Base-by-base conservation (phyloP, 2,329 filamentous ascomycete genomes). In the Colletotrichum trifolii region DNA sequence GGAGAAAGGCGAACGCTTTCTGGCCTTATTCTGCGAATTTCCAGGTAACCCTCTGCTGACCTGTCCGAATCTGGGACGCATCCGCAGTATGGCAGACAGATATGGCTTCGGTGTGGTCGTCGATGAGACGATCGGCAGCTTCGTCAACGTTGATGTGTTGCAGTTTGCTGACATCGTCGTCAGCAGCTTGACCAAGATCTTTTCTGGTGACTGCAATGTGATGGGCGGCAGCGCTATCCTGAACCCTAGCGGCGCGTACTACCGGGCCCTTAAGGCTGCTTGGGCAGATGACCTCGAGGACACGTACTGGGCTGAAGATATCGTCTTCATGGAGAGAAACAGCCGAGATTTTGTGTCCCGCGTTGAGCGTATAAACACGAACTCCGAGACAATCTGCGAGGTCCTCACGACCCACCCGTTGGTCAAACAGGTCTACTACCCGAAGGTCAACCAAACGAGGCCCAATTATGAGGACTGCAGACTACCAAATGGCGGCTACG, bases 201-300 rank as follows among this genome's bases (percentile, higher is more conserved):
- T 99, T 80, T 97, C 93, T 60, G 96, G 96, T 54, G 96, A 97
- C 78, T 96, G 93, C 76, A 98, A 99, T 76, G 96, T 99, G 70
- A 98, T 98, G 95, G 96, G 94, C 64, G 96, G 96, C 60, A 91
- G 90, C 69, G 79, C 84, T 49, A 86, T 90, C 58, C 74, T 90
- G 49, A 90, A 90, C 72, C 87, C 87, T 0, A 86, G 89, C 61
- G 82, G 89, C n/a, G 87, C 80, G 49, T 91, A 90, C 78, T 97
- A 97, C 76, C 60, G 75, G 3, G 71, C 79, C 0, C 78, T 99
- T n/a, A 95, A 93, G 74, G 74, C 81, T 6, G 82, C 84, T n/a
- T 87, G 92, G 75, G 78, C 79, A 5, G 75, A 77, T 8, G 87
- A 91, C 47, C 96, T 91, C 75, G 92, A 97, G 78, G 93, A 97